These are phyloP conservation scores for Prunus kanzakura DNA, from an alignment of 306 rosid species.

Conservation along the genomic window DNA sequence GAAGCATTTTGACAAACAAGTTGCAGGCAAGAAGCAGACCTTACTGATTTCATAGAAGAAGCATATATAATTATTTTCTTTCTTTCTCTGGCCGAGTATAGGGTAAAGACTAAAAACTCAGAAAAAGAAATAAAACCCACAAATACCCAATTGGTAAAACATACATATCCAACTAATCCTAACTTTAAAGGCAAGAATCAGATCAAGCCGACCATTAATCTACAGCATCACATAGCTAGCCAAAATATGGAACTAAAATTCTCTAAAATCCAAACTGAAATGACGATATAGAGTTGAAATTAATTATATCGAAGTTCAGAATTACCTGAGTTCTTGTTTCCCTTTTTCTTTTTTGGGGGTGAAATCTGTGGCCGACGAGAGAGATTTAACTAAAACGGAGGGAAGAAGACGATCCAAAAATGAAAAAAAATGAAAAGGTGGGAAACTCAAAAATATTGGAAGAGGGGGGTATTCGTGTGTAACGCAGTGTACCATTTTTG, in stretches of 20 bases:
- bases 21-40: background rate
- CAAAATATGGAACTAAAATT: background rate
- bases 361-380: background rate
- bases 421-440: constrained; percentile 1
- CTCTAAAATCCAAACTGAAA: background rate
- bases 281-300: background rate
- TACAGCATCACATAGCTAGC: background rate
- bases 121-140: too few species aligned
- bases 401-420: constrained; percentile 7
- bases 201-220: background rate
- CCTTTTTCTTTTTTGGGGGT: background rate
- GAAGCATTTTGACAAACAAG: background rate
- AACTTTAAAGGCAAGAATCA: background rate
- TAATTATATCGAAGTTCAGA: too few species aligned
- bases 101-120: background rate
- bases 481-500: background rate
- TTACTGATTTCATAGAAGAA: background rate
- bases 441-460: constrained; percentile 25
- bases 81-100: background rate
- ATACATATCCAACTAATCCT: background rate
- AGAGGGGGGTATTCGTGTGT: background rate
- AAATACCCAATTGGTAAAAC: background rate
- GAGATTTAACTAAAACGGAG: constrained; percentile 1
- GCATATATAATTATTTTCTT: background rate
- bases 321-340: constrained; percentile 16